Evolutionary conservation across 805 yeast species (phyloP).

Genomic region (Cephaloascus albidus): DNA sequence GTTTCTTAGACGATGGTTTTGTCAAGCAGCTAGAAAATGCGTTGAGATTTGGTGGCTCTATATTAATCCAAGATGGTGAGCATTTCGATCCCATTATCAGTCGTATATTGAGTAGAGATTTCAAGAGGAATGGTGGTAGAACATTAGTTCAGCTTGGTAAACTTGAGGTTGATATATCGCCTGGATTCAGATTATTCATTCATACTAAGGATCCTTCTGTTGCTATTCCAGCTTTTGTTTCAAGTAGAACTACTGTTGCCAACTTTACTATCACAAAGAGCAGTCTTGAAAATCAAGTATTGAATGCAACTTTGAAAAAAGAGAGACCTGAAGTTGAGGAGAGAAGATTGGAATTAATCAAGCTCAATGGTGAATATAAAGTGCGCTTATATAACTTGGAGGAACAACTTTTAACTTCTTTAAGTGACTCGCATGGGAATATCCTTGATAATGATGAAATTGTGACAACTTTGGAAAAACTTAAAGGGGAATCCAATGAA

Average conservation of each 20-base stretch:
- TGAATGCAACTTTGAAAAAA: constrained; percentile 43
- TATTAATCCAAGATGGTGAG: constrained; percentile 76
- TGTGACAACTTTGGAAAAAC: constrained; percentile 46
- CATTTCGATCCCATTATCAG: constrained; percentile 65
- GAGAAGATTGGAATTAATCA: constrained; percentile 43
- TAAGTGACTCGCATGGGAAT: constrained; percentile 49
- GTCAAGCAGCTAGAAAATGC: constrained; percentile 69
- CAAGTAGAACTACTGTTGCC: constrained; percentile 50
- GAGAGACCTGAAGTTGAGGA: constrained; percentile 61
- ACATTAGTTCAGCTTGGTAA: constrained; percentile 50
- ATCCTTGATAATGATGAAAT: constrained; percentile 62
- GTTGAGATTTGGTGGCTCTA: constrained; percentile 69
- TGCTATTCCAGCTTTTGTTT: constrained; percentile 41
- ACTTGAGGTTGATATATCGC: constrained; percentile 56
- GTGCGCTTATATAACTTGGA: constrained; percentile 49
- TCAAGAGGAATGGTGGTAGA: constrained; percentile 62
- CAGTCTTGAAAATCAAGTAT: constrained; percentile 52
- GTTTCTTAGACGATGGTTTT: constrained; percentile 64
- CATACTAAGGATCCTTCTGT: constrained; percentile 50
- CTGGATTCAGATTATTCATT: constrained; percentile 51
- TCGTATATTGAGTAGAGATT: constrained; percentile 53
- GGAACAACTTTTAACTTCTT: constrained; percentile 40
- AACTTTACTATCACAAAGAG: constrained; percentile 69
- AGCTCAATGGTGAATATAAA: constrained; percentile 51
- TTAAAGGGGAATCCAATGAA: constrained; percentile 54